A percentile compares a stretch with the other conserved stretches of the same genome.
phyloP scores from a whole-genome alignment of 164 flowering plant genomes.

The Sextonia rubra region DNA sequence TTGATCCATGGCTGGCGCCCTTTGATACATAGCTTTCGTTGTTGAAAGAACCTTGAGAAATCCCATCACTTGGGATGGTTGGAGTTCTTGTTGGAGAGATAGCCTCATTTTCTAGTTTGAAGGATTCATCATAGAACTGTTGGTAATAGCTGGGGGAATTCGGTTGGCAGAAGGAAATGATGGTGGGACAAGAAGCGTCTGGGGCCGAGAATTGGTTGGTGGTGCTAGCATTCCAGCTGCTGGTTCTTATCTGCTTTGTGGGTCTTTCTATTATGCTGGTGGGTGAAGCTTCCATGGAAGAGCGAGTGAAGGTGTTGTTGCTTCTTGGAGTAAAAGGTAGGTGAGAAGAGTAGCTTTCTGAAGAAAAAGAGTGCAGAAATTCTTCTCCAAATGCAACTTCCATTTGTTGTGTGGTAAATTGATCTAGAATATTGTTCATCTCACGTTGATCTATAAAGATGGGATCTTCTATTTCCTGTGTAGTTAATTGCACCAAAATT shows the following conservation, averaged over 20 bases:
- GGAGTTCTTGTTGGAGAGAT: not conserved
- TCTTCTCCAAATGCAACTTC: slow-evolving; percentile 39
- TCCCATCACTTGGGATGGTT: slow-evolving; percentile 25
- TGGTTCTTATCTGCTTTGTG: slow-evolving; percentile 37
- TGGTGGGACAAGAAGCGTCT: slow-evolving; percentile 23
- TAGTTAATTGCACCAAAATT: not conserved
- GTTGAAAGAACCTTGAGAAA: slow-evolving; percentile 25
- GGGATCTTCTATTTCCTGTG: slow-evolving; percentile 52
- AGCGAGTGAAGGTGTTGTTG: slow-evolving; percentile 12
- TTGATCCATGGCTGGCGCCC: slow-evolving; percentile 28
- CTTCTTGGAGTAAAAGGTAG: slow-evolving; percentile 12
- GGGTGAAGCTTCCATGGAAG: slow-evolving; percentile 18
- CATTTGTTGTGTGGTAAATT: slow-evolving; percentile 31
- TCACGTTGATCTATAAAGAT: slow-evolving; percentile 37
- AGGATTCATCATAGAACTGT: slow-evolving; percentile 1
- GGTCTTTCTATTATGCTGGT: slow-evolving; percentile 27
- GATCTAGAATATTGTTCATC: slow-evolving; percentile 35
- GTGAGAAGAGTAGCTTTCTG: slow-evolving; percentile 21
- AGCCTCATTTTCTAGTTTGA: not conserved
- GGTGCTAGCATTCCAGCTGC: slow-evolving; percentile 37
- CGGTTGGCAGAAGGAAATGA: slow-evolving; percentile 24
- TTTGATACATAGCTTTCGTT: slow-evolving; percentile 31
- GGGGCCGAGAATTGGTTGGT: slow-evolving; percentile 21
- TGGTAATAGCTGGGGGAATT: slow-evolving; percentile 8
- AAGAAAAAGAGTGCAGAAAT: slow-evolving; percentile 25